Evolutionary conservation across 441 rosid species (phyloP), one percentile per base, ranked within the genome.

Genomic region (Aleurites moluccanus): DNA sequence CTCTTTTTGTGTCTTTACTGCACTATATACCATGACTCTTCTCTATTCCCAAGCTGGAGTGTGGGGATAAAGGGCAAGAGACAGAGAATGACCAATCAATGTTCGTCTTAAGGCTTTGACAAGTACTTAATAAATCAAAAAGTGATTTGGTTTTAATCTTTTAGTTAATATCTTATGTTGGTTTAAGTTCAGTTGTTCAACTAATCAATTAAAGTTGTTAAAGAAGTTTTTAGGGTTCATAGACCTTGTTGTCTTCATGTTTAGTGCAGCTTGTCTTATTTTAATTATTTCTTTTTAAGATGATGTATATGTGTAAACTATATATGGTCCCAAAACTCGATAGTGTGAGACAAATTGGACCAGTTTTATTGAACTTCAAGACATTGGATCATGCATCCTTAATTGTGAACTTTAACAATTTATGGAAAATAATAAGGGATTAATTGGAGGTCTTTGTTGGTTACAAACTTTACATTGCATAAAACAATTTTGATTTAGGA

Each of bases 71-170:
- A 40, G 66, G 3, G n/a, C 14, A 6, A 53, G 27, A 8, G 60
- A 56, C 10, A 23, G 49, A 75, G 79, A 76, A 83, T 72, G 86
- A 83, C 86, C 77, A 74, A 80, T 81, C 85, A 81, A 74, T 75
- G 49, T 33, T 67, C 28, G 20, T 72, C 70, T 40, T 60, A 14
- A 44, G 67, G 63, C 40, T 14, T 25, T 59, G 20, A 25, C 25
- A 44, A 64, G 25, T 63, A 64, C 40, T 30, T 53, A 44, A 70
- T 42, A 16, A 45, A 33, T 30, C n/a, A 45, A 52, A 18, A 53
- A 42, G 8, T 4, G 10, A 75, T 42, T 55, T 42, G 20, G 16
- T 27, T 45, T 14, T 53, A n/a, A 35, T 68, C 45, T 47, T 50
- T n/a, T 16, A 50, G 55, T 50, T 38, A 38, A 14, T 50, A 16